Evolutionary conservation across 164 flowering plant species (phyloP).

Genomic region (Taxillus chinensis): DNA sequence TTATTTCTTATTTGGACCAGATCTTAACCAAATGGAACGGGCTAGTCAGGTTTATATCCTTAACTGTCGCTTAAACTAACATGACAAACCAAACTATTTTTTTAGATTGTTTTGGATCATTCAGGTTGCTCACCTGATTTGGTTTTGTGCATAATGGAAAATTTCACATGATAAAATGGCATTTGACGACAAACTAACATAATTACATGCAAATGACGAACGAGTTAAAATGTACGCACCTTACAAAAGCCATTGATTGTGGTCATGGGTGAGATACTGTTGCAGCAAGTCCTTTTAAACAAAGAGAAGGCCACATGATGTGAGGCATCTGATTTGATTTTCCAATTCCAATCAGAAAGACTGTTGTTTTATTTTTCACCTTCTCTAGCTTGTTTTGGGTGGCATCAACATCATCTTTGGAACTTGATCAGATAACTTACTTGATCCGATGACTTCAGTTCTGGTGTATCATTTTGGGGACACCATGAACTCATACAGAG

Average conservation of each 20-base stretch:
- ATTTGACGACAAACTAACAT: too few species aligned
- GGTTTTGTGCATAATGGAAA: too few species aligned
- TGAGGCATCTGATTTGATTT: neutral
- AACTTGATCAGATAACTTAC: neutral
- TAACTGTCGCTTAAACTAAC: too few species aligned
- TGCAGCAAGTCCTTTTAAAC: slow-evolving; percentile 82
- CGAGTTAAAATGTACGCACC: slow-evolving; percentile 24
- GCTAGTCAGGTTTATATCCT: too few species aligned
- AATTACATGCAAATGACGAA: too few species aligned
- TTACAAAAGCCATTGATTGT: slow-evolving; percentile 48
- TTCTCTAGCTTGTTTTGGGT: slow-evolving; percentile 17
- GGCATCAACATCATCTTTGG: slow-evolving; percentile 17
- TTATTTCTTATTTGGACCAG: too few species aligned
- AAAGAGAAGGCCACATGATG: slow-evolving; percentile 10
- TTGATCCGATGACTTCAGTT: slow-evolving; percentile 24
- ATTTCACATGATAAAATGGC: too few species aligned
- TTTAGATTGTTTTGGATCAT: too few species aligned
- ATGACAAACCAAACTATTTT: too few species aligned
- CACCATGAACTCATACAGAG: slow-evolving; percentile 93
- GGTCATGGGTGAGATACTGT: slow-evolving; percentile 38
- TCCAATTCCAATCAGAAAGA: slow-evolving; percentile 6
- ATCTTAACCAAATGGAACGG: too few species aligned
- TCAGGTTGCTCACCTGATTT: too few species aligned
- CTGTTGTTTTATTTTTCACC: slow-evolving; percentile 12
- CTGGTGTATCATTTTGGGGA: slow-evolving; percentile 37